Base-by-base conservation (phyloP, 768 basidiomycete genomes). In the Coprinopsis cinerea region DNA sequence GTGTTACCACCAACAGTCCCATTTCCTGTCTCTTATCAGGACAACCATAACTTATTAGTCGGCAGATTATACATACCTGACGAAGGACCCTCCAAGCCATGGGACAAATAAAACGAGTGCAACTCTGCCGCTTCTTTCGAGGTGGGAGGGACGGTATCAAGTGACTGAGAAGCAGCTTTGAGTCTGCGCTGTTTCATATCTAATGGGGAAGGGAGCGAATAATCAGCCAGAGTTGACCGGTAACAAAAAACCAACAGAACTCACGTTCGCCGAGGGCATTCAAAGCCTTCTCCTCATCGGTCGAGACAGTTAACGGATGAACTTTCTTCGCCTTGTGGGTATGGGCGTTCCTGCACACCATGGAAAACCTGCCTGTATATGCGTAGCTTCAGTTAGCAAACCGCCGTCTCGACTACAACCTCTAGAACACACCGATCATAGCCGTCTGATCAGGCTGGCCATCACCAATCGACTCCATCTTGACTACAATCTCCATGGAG, bases 401-500 rank as follows among this genome's bases (percentile, higher is more conserved):
- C 15, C 25, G 30, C 18, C 7, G 24, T 4, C 42, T 15, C 20
- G 25, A 25, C 17, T 30, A 44, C 34, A 56, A 46, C 6, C 34
- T 27, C 28, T 13, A 32, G 10, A 42, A 53, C 44, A 41, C 59
- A 81, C 88, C 87, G 34, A 91, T 68, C 55, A 88, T 69, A 26
- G 88, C 76, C 6, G 85, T 83, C 54, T 82, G 74, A 15, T 79
- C 77, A 3, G 69, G 65, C 26, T 67, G 68, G 15, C 68, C 69
- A n/a, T 58, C 59, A 17, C 72, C 72, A 24, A 82, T 64, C 2
- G 73, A 79, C 60, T 91, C 87, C 84, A 92, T 86, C 62, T 85
- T 86, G 36, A 93, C 83, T 3, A 81, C 85, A n/a, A 92, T 81
- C 60, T 92, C 88, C 80, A 92, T 87, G 0, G 85, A 88, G 48